phyloP scores from a whole-genome alignment of 148 eudicot species.

The Silene conica region DNA sequence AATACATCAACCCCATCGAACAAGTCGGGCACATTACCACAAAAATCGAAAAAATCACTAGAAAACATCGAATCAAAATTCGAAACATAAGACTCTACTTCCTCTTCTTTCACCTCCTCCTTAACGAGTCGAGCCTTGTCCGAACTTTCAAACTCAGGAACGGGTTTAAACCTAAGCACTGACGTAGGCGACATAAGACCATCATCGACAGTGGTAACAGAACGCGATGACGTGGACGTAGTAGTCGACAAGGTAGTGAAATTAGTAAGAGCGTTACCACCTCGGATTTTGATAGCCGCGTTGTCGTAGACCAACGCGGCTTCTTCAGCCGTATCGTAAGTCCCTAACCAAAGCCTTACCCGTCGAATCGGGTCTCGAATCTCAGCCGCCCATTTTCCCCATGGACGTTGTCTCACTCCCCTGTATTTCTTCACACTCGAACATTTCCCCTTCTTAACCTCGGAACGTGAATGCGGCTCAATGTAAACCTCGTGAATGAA shows the following conservation, averaged over 20 bases:
- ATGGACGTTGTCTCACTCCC: constrained; percentile 70
- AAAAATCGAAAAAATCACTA: constrained; percentile 39
- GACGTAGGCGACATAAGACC: constrained; percentile 52
- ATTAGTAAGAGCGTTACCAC: constrained; percentile 65
- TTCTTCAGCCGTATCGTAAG: constrained; percentile 76
- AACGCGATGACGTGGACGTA: constrained; percentile 8
- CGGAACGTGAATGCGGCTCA: constrained; percentile 22
- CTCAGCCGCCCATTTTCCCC: constrained; percentile 91
- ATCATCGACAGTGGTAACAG: constrained; percentile 14
- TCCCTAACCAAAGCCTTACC: constrained; percentile 69
- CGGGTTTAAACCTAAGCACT: constrained; percentile 38
- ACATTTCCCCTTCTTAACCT: background rate
- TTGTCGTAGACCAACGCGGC: constrained; percentile 73
- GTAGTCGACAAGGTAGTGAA: constrained; percentile 13
- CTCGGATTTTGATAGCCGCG: constrained; percentile 74
- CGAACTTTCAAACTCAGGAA: constrained; percentile 2
- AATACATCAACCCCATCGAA: constrained; percentile 32
- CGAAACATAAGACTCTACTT: constrained; percentile 11
- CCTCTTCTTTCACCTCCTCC: constrained; percentile 6
- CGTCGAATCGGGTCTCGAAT: constrained; percentile 67
- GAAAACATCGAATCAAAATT: constrained; percentile 35
- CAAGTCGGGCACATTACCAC: constrained; percentile 28
- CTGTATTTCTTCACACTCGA: constrained; percentile 15
- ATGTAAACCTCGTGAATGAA: constrained; percentile 45
- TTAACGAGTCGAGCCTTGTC: background rate